These are phyloP conservation scores for Didymella segeticola DNA, from an alignment of 2,329 filamentous ascomycete species.

Conservation along the genomic window DNA sequence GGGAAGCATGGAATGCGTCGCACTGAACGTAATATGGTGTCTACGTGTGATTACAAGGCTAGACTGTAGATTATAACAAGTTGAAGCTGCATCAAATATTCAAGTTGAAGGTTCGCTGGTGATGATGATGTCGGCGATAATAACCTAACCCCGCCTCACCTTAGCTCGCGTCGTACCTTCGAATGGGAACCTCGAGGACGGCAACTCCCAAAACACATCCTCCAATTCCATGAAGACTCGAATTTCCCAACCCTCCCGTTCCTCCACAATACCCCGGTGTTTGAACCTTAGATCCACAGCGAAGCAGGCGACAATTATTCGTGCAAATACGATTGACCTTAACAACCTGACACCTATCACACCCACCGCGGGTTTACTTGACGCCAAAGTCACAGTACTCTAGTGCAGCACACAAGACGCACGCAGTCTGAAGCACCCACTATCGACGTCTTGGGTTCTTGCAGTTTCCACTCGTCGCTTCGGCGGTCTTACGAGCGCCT, in stretches of 20 bases:
- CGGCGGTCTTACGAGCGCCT: too few relatives aligned
- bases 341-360: not conserved
- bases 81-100: not conserved
- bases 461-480: not conserved
- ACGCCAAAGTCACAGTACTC: not conserved
- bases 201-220: not conserved
- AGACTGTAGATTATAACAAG: not conserved
- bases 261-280: not conserved
- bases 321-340: not conserved
- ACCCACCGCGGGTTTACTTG: not conserved
- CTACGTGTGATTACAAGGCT: not conserved
- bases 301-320: not conserved
- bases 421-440: not conserved
- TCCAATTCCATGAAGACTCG: not conserved
- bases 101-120: not conserved
- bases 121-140: conserved; percentile 9
- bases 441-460: too few relatives aligned
- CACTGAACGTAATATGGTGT: not conserved
- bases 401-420: not conserved
- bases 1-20: conserved; percentile 27
- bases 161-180: conserved; percentile 6
- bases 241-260: not conserved
- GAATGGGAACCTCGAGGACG: conserved; percentile 1
- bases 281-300: not conserved
- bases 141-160: conserved; percentile 5